Conservation (phyloP, 78 protist species). For the Monosiga brevicollis region DNA sequence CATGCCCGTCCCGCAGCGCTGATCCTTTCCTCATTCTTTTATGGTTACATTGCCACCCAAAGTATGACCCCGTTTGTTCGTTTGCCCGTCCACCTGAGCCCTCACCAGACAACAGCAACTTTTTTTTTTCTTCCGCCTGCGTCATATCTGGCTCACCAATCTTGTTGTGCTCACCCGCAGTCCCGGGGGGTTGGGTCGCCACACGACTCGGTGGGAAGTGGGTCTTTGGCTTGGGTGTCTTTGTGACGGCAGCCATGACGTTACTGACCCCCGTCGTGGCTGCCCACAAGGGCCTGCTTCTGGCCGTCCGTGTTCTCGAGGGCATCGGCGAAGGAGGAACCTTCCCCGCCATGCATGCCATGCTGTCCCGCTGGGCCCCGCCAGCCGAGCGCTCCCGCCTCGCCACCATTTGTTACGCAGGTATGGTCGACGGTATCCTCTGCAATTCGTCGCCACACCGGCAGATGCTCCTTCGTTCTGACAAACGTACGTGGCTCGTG, state of each 20-base stretch:
- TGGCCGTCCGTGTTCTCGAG: neutral
- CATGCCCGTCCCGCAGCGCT: neutral
- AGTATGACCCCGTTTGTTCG: too few relatives aligned
- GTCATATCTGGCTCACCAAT: too few relatives aligned
- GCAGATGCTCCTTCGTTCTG: neutral
- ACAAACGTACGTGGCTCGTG: too few relatives aligned
- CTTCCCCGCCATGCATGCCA: neutral
- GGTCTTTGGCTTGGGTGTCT: neutral
- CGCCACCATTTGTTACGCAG: neutral
- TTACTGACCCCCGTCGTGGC: neutral
- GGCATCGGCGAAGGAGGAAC: neutral
- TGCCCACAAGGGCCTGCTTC: neutral
- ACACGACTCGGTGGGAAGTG: neutral
- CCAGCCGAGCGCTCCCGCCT: neutral
- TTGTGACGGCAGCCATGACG: neutral
- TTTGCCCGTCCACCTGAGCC: too few relatives aligned
- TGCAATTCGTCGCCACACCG: too few relatives aligned
- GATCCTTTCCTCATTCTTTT: neutral
- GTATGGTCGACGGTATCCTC: too few relatives aligned
- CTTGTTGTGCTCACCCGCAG: too few relatives aligned
- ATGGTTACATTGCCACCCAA: neutral
- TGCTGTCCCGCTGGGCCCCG: neutral
- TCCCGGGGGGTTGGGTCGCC: neutral
- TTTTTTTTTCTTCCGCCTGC: too few relatives aligned
- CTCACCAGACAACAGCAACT: too few relatives aligned